Evolutionary conservation across 2,329 filamentous ascomycete genomes (phyloP).

Genomic region (Cladobotryum mycophilum): DNA sequence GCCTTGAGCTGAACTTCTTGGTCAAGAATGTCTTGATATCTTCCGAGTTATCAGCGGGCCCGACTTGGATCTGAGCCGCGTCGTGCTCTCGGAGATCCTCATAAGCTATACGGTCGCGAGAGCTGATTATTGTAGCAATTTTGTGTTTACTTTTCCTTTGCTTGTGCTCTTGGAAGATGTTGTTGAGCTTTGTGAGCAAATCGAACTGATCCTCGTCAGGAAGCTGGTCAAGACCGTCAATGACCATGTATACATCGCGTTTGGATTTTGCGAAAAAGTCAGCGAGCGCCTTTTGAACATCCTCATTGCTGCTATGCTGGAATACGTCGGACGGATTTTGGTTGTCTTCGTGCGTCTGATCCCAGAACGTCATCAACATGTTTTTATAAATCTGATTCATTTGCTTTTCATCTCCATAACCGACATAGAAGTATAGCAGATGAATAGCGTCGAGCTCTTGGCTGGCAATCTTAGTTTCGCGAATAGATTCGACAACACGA

Average conservation of each 20-base stretch:
- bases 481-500: neutral
- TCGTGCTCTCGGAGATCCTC: neutral
- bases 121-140: neutral
- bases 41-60: neutral
- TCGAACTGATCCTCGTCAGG: neutral
- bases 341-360: neutral
- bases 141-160: neutral
- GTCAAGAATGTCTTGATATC: neutral
- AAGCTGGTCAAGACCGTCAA: neutral
- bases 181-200: neutral
- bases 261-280: neutral
- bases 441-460: neutral
- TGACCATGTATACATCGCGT: neutral
- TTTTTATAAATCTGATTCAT: neutral
- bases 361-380: neutral
- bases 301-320: neutral
- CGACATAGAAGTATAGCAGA: neutral
- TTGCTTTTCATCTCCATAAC: neutral
- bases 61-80: neutral
- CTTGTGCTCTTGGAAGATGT: neutral
- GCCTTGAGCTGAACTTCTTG: neutral
- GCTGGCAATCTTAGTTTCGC: neutral
- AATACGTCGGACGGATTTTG: neutral
- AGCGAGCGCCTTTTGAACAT: neutral
- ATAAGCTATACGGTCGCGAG: neutral